Percentiles rank a stretch among this genome's conserved stretches.
Conservation (phyloP, 768 basidiomycete genomes). For the Royoungia palumana region DNA sequence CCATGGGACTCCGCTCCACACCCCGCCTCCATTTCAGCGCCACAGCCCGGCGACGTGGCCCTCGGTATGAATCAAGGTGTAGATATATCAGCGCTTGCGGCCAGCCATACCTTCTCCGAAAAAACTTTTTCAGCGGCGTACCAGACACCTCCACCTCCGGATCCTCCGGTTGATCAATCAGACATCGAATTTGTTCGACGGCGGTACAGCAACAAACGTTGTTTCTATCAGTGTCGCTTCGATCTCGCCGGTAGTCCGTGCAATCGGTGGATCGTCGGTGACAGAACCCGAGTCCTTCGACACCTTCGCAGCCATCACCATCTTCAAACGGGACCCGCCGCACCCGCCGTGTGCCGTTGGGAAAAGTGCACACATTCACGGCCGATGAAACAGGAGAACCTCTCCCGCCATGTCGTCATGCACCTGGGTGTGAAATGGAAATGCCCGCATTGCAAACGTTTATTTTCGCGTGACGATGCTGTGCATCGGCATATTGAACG, state of each 20-base stretch:
- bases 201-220: conserved; percentile 17
- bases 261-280: conserved; percentile 25
- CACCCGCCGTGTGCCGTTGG: conserved; percentile 23
- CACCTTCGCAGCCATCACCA: conserved; percentile 28
- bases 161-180: conserved; percentile 9
- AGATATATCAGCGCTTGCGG: neutral
- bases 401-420: conserved; percentile 29
- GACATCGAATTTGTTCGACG: conserved; percentile 23
- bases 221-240: conserved; percentile 27
- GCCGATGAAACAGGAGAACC: conserved; percentile 32
- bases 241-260: conserved; percentile 23
- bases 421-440: conserved; percentile 30
- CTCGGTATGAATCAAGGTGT: conserved; percentile 1
- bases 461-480: conserved; percentile 33
- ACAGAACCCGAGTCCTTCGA: conserved; percentile 22
- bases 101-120: neutral
- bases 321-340: conserved; percentile 13
- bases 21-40: neutral
- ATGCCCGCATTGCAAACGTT: conserved; percentile 24
- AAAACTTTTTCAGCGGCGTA: neutral
- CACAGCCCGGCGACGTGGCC: conserved; percentile 1
- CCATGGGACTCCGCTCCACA: neutral
- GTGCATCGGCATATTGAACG: conserved; percentile 32
- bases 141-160: neutral
- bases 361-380: conserved; percentile 19